Evolutionary conservation across 164 flowering plant species (phyloP), one percentile per base, ranked within the genome.

Genomic region (Sedum album): DNA sequence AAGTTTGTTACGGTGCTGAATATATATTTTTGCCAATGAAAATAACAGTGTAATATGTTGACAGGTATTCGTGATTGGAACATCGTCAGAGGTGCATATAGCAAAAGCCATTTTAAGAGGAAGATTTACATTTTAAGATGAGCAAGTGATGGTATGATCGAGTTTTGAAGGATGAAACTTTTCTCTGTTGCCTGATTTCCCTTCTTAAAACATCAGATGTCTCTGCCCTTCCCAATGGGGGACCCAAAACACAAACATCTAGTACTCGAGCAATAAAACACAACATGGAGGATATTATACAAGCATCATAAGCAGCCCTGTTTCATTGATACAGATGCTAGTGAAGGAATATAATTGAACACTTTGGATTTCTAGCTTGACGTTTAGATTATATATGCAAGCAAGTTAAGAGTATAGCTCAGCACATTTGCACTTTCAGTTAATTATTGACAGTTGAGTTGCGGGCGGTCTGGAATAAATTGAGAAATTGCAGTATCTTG

Each of bases 101-200:
- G 96, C 96, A 26, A 92, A 86, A 77, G 99, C 99, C 68, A 82
- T 94, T 36, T 51, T 94, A 38, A 85, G 96, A 72, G 97, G 99
- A 36, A 83, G 81, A 72, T 78, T 91, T 88, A 10, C 15, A 55
- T 55, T 6, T 26, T 55, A 25, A 55, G 61, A 57, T 0, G 33
- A 55, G 4, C n/a, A 35, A 35, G 38, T 51, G 57, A n/a, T 51
- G 53, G 41, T 38, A 38, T 39, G 42, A 20, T 23, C 2, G 23
- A 23, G 8, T 30, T 21, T 23, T 2, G 0, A 7, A 53, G 60
- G 60, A 28, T 57, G 33, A 57, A 26, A 57, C 20, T 57, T 30
- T 57, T 57, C 18, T 44, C 4, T 44, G 7, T 35, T 35, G 38
- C 38, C 38, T 44, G 48, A 15, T 44, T 44, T 44, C 48, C 4